Evolutionary conservation across 805 yeast genomes (phyloP), one percentile per base, ranked within the genome.

Genomic region (Aciculoconidium aculeatum): DNA sequence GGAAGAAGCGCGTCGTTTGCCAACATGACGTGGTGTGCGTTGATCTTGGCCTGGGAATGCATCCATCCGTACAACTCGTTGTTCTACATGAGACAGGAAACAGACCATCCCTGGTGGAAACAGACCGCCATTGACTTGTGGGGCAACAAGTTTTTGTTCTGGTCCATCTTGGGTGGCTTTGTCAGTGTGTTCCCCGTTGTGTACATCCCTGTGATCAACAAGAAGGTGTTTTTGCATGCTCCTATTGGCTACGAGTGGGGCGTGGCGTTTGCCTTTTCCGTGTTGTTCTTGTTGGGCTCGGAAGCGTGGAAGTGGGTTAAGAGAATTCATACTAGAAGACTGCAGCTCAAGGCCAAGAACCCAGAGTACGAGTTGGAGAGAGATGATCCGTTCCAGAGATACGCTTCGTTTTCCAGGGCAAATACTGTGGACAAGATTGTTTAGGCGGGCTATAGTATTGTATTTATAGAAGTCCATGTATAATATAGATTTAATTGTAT

Each of bases 191-290:
- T 85, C 70, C 94, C 94, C 23, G 80, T 83, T 11, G 75, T 84
- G 21, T 84, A 84, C 55, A 85, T 85, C 40, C 95, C 95, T 5
- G 94, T 81, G n/a, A 83, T 85, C 49, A 85, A 85, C 53, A 59
- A 66, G 25, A 69, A 71, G 38, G 94, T 85, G 6, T 85, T 85
- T 51, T 61, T 78, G 43, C 95, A 85, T 53, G 62, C 54, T 17
- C 74, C 77, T 6, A 82, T 84, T 39, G 70, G 77, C 7, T 76
- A 75, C 57, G 94, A 84, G 60, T 85, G 94, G 94, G 90, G 83
- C 10, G 55, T 83, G 36, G 71, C 85, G 1, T 59, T 79, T 39
- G 83, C 74, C 0, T 69, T 77, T 37, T 58, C 80, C 3, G 33
- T 73, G 4, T 58, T 68, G 20, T 85, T 78, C 49, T 63, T 83